Evolutionary conservation across 2,329 filamentous ascomycete genomes (phyloP), one percentile per base, ranked within the genome.

Genomic region (Thielaviopsis populi): DNA sequence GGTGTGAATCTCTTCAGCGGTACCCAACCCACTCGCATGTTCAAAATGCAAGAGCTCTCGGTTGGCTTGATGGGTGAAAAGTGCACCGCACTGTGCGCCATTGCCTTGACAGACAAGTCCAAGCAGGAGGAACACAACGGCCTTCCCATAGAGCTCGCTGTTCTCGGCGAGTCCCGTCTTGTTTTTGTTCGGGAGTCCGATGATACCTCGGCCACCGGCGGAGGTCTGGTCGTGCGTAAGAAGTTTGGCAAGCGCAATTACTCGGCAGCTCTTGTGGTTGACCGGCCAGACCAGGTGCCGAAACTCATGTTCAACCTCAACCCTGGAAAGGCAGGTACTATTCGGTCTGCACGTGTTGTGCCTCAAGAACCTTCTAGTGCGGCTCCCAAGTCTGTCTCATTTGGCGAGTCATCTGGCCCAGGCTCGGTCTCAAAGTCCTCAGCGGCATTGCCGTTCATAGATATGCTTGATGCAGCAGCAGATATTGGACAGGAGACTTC

Each of bases 41-140:
- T 81, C 13, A 81, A 80, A 59, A 71, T 84, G 2, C 74, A 74
- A 17, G 80, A 83, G 58, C 71, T 84, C 19, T 73, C 74, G 4
- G 77, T 77, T 1, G 81, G 82, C 0, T 73, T 84, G 0, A 73
- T 83, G 61, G 82, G 82, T 8, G 82, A 84, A 69, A 76, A 79
- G 15, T 83, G 81, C 68, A 79, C 75, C 27, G 79, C 78, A 6
- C 77, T 82, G 7, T 73, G 72, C 19, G 75, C 80, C 1, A 74
- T 82, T 2, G 71, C 75, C 66, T 69, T 76, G 66, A 70, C 73
- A 69, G 53, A 69, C 67, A 19, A 68, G 66, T 7, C 64, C 66
- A 61, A 24, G 37, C 24, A 64, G 64, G 2, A 67, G 69, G 27
- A 68, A 68, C n/a, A 75, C n/a, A 72, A 71, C 10, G 76, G 75